Evolutionary conservation across 805 yeast species (phyloP), one percentile per base, ranked within the genome.

Genomic region (Suhomyces xylopsoci): DNA sequence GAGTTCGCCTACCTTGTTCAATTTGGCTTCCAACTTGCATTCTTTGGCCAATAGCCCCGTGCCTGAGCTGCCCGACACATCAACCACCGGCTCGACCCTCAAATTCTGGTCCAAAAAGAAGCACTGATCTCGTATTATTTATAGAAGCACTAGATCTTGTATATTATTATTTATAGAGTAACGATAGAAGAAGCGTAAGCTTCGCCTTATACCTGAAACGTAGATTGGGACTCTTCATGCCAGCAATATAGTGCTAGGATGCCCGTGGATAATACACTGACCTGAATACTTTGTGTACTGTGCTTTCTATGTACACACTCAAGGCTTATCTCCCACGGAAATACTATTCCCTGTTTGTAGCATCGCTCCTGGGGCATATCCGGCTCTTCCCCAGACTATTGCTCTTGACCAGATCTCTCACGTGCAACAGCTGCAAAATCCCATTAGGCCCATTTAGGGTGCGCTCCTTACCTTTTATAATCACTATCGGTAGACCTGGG

Each of bases 51-150:
- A 20, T 5, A 41, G 50, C 15, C 50, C 47, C 12, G 15, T 10
- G 1, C 40, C 28, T 20, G 48, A 17, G 25, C 15, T 19, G 17
- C 42, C 19, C 32, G 48, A 38, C 14, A 34, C n/a, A 6, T 40
- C 45, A 5, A 19, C 22, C 4, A 15, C 19, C 12, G 42, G 45
- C n/a, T 25, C 48, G 3, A 28, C 38, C 34, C 47, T 55, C 22
- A 63, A 62, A 51, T 53, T 63, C 32, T 63, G 64, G 65, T 52
- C 53, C 46, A 63, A 60, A 50, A 60, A 53, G 47, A 55, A 57
- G 51, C 56, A 52, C n/a, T 28, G 32, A 28, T 26, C 30, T 26
- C 30, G 30, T 26, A 26, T 26, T 26, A 26, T 26, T 25, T 26
- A 26, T 28, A 28, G 32, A 28, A 28, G 32, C 12, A 28, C n/a